Evolutionary conservation across 495 filamentous ascomycete genomes (phyloP), one percentile per base, ranked within the genome.

Genomic region (Sporormia fimetaria): DNA sequence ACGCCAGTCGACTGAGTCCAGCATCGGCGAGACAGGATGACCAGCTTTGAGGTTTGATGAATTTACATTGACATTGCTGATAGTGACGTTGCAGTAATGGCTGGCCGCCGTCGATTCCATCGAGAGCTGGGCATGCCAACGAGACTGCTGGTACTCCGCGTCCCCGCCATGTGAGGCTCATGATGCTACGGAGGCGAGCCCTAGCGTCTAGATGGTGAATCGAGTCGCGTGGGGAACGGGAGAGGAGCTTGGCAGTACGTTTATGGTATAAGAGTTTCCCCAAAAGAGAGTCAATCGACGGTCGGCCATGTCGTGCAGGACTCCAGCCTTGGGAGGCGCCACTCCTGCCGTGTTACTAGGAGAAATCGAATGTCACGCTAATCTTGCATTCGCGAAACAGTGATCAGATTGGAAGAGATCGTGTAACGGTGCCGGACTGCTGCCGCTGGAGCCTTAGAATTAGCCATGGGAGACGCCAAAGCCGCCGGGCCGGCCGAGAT

Each of bases 221-320:
- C 26, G 16, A 32, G 9, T 42, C 45, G 33, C 45, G 45, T 42
- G 45, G 37, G 23, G 14, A 9, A 37, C 22, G 43, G 45, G 33
- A 38, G 38, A 37, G 11, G 20, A 27, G 16, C 45, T 42, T 42
- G 45, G 45, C 45, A 18, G 17, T 30, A 7, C 2, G 37, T 28
- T 23, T 29, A 2, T 32, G 10, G 24, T 20, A 48, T 21, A 37
- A 21, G 18, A 42, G 32, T n/a, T 21, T 21, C 22, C 37, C 32
- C 32, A 49, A 38, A 42, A 29, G 24, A 33, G 23, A 21, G 21
- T 25, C 7, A 30, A 34, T 11, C 20, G 25, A 41, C 37, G 28
- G 34, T 43, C 39, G 40, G 40, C 28, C 30, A 44, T 50, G 47
- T 44, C 47, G 47, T 40, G 47, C 47, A 50, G 28, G 29, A n/a